Base-by-base conservation (phyloP, 2,329 filamentous ascomycete species). In the Paracoccidioides brasiliensis region DNA sequence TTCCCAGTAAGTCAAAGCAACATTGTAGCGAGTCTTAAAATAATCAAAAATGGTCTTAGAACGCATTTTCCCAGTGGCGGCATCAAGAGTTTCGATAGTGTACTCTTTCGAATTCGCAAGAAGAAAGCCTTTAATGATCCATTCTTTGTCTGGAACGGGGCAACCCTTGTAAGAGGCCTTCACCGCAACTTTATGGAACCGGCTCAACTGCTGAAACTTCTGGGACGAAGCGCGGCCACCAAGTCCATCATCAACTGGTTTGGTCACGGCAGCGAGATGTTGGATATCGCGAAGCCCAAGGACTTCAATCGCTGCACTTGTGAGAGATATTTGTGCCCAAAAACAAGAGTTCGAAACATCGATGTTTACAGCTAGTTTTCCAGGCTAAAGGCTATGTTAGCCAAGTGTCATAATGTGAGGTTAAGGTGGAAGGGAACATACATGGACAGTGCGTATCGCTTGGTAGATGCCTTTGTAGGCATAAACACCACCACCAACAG, bases 281-380 rank as follows among this genome's bases (percentile, higher is more conserved):
- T 64, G 58, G 44, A 66, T 57, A 53, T 72, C 68, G 42, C 63
- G 61, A 32, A 62, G 58, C 14, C 66, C 64, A 3, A 69, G 61
- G 9, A 71, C 60, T 7, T 66, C 65, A 54, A 69, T 63, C 15
- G 72, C 68, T 7, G 68, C 64, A 14, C 66, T 65, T 30, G 70
- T 61, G 12, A 74, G 61, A 7, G 65, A 64, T n/a, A 61, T 69
- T 9, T 67, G 68, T 38, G 75, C 78, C 85, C 88, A 97, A 73
- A 98, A 98, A 10, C 86, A 87, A 0, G 88, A 87, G 66, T 97
- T 95, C 56, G 90, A 85, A 35, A 95, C 86, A 64, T 98, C 91
- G 9, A 95, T 82, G 63, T 96, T 97, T 66, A 98, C 74, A 0
- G 86, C 82, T 5, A 97, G 76, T 7, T 81, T 81, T 32, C 80